These are phyloP conservation scores for Trametes cingulata DNA, from an alignment of 768 basidiomycete species.

Conservation along the genomic window DNA sequence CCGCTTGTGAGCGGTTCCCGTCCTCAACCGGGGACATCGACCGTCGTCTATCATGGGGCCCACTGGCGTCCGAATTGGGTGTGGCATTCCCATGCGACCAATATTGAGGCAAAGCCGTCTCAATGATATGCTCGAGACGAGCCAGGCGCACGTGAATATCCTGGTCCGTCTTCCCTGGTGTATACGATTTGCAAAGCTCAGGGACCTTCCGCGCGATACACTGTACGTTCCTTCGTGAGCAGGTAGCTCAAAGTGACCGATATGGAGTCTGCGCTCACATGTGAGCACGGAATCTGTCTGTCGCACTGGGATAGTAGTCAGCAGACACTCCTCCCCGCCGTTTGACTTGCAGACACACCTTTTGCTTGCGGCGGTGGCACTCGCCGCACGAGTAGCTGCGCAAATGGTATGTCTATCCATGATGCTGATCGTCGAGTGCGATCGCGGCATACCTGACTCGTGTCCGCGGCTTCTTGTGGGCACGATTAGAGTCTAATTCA, in stretches of 20 bases:
- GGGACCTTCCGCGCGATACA: slow-evolving; percentile 86
- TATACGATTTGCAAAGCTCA: slow-evolving; percentile 85
- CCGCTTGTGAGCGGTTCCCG: slow-evolving; percentile 68
- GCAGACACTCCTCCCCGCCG: slow-evolving; percentile 6
- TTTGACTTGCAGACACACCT: slow-evolving; percentile 46
- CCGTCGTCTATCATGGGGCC: slow-evolving; percentile 35
- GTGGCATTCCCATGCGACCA: slow-evolving; percentile 46
- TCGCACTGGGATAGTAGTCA: slow-evolving; percentile 61
- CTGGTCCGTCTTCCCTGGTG: slow-evolving; percentile 83
- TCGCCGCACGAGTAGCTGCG: slow-evolving; percentile 82
- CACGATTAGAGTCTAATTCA: slow-evolving; percentile 43
- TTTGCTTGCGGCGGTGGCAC: slow-evolving; percentile 87
- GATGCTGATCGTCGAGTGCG: neutral
- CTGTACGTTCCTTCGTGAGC: slow-evolving; percentile 34
- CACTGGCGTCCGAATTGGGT: slow-evolving; percentile 15
- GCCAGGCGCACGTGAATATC: slow-evolving; percentile 74
- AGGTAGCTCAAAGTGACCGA: neutral
- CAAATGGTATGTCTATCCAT: neutral
- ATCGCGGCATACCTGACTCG: slow-evolving; percentile 63
- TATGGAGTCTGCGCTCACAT: slow-evolving; percentile 47
- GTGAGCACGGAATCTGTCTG: slow-evolving; percentile 81
- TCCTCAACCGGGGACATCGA: slow-evolving; percentile 62
- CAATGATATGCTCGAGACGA: slow-evolving; percentile 80
- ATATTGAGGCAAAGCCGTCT: slow-evolving; percentile 76
- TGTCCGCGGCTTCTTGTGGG: slow-evolving; percentile 66